phyloP scores from a whole-genome alignment of 352 stramenopile genomes.

The Blastocystis sp. region DNA sequence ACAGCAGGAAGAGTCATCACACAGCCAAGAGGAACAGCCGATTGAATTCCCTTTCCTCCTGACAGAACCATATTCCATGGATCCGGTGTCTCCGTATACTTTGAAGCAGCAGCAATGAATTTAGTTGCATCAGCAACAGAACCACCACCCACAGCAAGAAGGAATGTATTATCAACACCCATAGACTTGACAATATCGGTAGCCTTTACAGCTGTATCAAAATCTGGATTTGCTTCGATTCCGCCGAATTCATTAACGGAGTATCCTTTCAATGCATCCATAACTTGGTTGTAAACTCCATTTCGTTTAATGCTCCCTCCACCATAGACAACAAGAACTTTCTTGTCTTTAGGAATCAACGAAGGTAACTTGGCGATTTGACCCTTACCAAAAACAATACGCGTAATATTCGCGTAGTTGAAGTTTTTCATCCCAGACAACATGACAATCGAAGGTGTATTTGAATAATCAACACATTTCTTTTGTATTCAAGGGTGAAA shows the following conservation, averaged over 20 bases:
- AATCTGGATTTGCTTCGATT: constrained; percentile 62
- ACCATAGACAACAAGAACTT: constrained; percentile 52
- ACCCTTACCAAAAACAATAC: constrained; percentile 61
- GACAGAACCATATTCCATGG: constrained; percentile 57
- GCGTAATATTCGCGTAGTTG: constrained; percentile 61
- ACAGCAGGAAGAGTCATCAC: constrained; percentile 58
- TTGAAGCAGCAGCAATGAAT: constrained; percentile 57
- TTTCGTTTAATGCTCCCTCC: constrained; percentile 60
- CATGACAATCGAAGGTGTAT: neutral
- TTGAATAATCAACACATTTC: neutral
- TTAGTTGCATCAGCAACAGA: constrained; percentile 59
- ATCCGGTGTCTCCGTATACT: constrained; percentile 30
- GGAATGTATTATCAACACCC: constrained; percentile 24
- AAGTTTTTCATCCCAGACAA: constrained; percentile 57
- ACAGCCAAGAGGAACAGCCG: constrained; percentile 54
- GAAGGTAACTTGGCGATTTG: constrained; percentile 58
- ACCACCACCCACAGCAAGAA: constrained; percentile 56
- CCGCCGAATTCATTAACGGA: constrained; percentile 42
- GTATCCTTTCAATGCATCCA: constrained; percentile 39
- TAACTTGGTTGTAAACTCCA: constrained; percentile 59
- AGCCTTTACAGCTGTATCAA: constrained; percentile 53
- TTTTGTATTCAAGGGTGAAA: neutral
- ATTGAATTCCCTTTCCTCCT: constrained; percentile 26
- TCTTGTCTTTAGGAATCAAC: constrained; percentile 53
- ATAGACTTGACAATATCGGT: constrained; percentile 52